These are phyloP conservation scores for Aureobasidium melanogenum DNA, from an alignment of 2,329 filamentous ascomycete genomes.

Conservation along the genomic window DNA sequence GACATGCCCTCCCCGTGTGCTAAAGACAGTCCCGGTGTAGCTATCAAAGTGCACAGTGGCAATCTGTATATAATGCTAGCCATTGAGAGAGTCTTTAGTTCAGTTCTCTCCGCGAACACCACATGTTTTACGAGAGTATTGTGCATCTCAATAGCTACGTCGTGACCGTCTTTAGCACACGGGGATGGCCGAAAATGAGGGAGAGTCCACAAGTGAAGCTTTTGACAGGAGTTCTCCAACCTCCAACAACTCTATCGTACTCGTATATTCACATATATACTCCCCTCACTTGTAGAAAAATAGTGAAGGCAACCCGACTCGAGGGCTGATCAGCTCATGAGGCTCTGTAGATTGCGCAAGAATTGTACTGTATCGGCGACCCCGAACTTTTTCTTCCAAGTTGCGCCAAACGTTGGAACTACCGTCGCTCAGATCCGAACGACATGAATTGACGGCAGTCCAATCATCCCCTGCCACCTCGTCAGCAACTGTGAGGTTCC, in stretches of 20 bases:
- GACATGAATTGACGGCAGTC: neutral
- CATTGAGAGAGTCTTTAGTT: neutral
- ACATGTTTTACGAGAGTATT: too few relatives aligned
- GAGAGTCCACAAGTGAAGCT: neutral
- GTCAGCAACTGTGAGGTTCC: neutral
- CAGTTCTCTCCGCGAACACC: too few relatives aligned
- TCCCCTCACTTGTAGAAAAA: too few relatives aligned
- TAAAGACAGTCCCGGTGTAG: too few relatives aligned
- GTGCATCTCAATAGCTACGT: too few relatives aligned
- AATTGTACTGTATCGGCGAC: neutral
- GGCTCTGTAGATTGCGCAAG: neutral
- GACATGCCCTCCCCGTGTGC: too few relatives aligned
- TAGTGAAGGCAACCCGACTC: too few relatives aligned
- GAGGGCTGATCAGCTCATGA: too few relatives aligned
- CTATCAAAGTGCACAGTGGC: neutral
- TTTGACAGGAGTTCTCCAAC: neutral
- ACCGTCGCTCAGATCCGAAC: neutral
- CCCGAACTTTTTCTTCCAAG: neutral
- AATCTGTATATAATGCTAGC: neutral
- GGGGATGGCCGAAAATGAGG: too few relatives aligned
- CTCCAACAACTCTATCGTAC: neutral
- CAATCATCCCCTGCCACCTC: slow-evolving; percentile 3
- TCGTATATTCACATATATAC: neutral
- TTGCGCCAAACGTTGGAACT: neutral
- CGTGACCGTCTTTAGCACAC: too few relatives aligned